Evolutionary conservation across 2,329 filamentous ascomycete genomes (phyloP), one percentile per base, ranked within the genome.

Genomic region (Fusarium fracticaudum): DNA sequence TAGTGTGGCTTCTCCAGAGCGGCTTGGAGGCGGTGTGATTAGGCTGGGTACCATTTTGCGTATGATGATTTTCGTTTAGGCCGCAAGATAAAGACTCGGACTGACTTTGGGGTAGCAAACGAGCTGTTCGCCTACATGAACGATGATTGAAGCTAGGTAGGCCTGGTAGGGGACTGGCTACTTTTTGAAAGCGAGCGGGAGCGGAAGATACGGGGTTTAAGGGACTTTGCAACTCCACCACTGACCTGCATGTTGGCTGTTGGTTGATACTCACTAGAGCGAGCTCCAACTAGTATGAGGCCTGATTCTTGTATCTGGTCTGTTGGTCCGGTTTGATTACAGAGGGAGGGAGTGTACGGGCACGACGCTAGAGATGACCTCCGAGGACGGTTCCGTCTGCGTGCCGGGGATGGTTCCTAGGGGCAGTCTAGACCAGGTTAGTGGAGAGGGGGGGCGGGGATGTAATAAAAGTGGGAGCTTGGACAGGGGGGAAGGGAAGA

Each of bases 21-120:
- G 67, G 26, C 67, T 69, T n/a, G 67, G 67, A 26, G 67, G 67
- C 29, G 67, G 67, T 50, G 67, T 69, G 22, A 69, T 69, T 29
- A 69, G 35, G 17, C 59, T 69, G 22, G 67, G 51, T n/a, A 63
- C 59, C 67, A 69, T 69, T 38, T 31, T 60, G 20, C 7, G 20
- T 40, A 29, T 37, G 51, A 24, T 31, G 20, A 45, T 58, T 47
- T 58, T 58, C 31, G 55, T 37, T 31, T 29, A 22, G 20, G 33
- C 40, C 33, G n/a, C 10, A 41, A 35, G 12, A 10, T 29, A 26
- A 22, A 26, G 17, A 22, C 12, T 24, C 22, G 10, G 33, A 35
- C 14, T 35, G 60, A 53, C 44, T 57, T 55, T 50, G 35, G 35
- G 24, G n/a, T 53, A 50, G 47, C 29, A 10, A 33, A n/a, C 29